These are phyloP conservation scores for Furculomyces boomerangus DNA, from an alignment of 371 early-diverging fungal genomes.

Conservation along the genomic window DNA sequence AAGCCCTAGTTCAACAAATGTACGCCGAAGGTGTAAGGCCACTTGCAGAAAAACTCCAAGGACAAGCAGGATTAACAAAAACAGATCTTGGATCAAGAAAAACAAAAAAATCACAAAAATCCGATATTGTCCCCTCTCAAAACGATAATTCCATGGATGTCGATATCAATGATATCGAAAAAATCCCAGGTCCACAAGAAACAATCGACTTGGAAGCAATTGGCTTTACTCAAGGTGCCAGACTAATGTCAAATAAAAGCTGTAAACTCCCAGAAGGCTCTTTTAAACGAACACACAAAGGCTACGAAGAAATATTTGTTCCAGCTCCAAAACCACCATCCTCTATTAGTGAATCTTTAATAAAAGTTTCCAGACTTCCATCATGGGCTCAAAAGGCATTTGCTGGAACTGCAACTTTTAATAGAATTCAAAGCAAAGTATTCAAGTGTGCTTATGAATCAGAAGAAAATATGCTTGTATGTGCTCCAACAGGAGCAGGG, in stretches of 20 bases:
- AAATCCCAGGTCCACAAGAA: slow-evolving; percentile 26
- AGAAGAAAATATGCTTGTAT: slow-evolving; percentile 90
- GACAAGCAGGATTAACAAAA: slow-evolving; percentile 4
- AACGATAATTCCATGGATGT: background rate
- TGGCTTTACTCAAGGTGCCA: slow-evolving; percentile 78
- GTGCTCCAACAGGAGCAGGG: slow-evolving; percentile 99
- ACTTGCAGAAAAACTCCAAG: slow-evolving; percentile 46
- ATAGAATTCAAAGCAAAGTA: slow-evolving; percentile 83
- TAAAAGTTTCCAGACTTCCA: slow-evolving; percentile 58
- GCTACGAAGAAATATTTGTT: slow-evolving; percentile 93
- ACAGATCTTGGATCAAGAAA: background rate
- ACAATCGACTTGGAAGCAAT: slow-evolving; percentile 64
- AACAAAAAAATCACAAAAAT: background rate
- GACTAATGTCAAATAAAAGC: slow-evolving; percentile 92
- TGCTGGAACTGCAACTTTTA: slow-evolving; percentile 45
- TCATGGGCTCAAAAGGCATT: slow-evolving; percentile 81
- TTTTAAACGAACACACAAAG: slow-evolving; percentile 77
- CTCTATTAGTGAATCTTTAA: slow-evolving; percentile 43
- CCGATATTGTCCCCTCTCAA: background rate
- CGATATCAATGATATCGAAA: background rate
- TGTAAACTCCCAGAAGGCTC: slow-evolving; percentile 87
- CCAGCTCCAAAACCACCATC: slow-evolving; percentile 65
- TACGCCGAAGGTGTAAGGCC: slow-evolving; percentile 37
- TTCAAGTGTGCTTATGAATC: slow-evolving; percentile 70
- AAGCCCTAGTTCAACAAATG: slow-evolving; percentile 46